Base-by-base conservation (phyloP, 176 grass and related monocot species). In the Carex myosuroides region DNA sequence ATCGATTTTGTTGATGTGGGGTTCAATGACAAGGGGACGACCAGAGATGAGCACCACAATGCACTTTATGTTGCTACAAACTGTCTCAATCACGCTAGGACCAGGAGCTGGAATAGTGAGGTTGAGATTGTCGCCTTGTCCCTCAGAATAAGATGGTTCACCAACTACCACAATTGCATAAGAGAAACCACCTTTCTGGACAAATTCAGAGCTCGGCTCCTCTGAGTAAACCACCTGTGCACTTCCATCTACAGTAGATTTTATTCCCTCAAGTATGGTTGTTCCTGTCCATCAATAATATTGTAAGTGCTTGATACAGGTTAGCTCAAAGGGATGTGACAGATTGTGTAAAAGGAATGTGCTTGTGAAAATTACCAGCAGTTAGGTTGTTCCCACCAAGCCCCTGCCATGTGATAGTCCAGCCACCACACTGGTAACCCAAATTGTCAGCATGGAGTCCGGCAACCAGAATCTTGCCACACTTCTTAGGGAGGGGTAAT, bases 351-450 rank as follows among this genome's bases (percentile, higher is more conserved):
- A 48, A 65, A 56, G 73, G 6, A 18, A 59, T 64, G 8, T 24
- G 17, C 17, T 41, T 8, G 54, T 30, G 61, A 68, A 79, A 70
- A 11, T 60, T 66, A 87, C 92, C 91, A 22, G 48, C 32, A 57
- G 91, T 92, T 72, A 90, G 74, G 63, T 93, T 80, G 63, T 84
- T 93, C 7, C 91, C 91, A 13, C 53, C 39, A 18, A 42, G 32
- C 22, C 94, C 94, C 6, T 92, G 91, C 94, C 90, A 94, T 55
- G 77, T 79, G 10, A 94, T 92, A 64, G 94, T 97, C 94, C 91
- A 97, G 16, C 94, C 94, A 52, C 94, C 90, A 20, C 94, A 94
- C 64, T 97, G 94, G 61, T 84, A 87, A 41, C 94, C 91, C 59
- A 92, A 86, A 64, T 97, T 79, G 48, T 94, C 73, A 13, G 91